A percentile compares a stretch with the other conserved stretches of the same genome.
These are phyloP conservation scores for Cladosporium oxysporum DNA, from an alignment of 2,329 filamentous ascomycete genomes.

Conservation along the genomic window DNA sequence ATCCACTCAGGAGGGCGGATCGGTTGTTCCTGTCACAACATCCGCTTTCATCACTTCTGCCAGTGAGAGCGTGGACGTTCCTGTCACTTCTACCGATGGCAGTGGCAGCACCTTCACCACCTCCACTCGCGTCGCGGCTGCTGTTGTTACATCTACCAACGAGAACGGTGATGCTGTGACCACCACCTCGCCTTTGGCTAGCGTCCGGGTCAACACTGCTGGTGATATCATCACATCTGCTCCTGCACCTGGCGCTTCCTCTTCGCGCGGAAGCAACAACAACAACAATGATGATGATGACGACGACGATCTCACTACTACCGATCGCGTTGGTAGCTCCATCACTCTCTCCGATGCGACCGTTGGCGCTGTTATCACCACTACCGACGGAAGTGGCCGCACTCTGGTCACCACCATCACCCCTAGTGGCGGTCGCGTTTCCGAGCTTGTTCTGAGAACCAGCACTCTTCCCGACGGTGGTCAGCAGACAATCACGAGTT, in stretches of 20 bases:
- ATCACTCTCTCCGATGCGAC: constrained; percentile 38
- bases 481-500: constrained; percentile 46
- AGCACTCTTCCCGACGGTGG: constrained; percentile 39
- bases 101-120: constrained; percentile 40
- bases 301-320: constrained; percentile 33
- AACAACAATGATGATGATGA: constrained; percentile 12
- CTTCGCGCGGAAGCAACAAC: constrained; percentile 13
- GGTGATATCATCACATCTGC: constrained; percentile 42
- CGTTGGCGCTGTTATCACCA: constrained; percentile 45
- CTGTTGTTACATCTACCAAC: constrained; percentile 43
- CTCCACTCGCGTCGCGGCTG: constrained; percentile 42
- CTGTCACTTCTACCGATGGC: constrained; percentile 36
- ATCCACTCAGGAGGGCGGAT: constrained; percentile 42
- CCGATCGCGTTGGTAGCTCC: constrained; percentile 43
- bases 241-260: constrained; percentile 40
- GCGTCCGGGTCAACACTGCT: constrained; percentile 41
- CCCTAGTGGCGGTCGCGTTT: constrained; percentile 44
- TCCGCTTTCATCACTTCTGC: constrained; percentile 40
- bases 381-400: constrained; percentile 43
- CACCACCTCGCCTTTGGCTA: constrained; percentile 40
- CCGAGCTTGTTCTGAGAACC: constrained; percentile 42
- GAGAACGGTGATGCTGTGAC: constrained; percentile 40
- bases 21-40: constrained; percentile 39
- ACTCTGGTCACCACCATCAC: constrained; percentile 51
- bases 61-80: constrained; percentile 34